Percentiles rank a stretch among this genome's conserved stretches.
These are phyloP conservation scores for Smittium culicis DNA, from an alignment of 371 early-diverging fungal species.

Conservation along the genomic window DNA sequence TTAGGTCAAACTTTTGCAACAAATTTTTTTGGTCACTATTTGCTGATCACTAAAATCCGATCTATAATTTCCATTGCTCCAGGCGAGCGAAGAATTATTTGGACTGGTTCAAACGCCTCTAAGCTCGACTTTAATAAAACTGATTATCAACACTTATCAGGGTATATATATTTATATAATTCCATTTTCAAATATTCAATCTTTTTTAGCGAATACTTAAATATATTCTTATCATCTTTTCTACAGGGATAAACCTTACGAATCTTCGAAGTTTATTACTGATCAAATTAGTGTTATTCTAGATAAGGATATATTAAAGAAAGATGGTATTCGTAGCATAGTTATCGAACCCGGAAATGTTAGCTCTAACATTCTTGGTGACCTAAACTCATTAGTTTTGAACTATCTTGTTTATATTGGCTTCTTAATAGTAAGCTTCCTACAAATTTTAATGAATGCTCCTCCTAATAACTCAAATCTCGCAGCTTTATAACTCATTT, in stretches of 20 bases:
- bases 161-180: constrained; percentile 19
- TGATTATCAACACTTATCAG: constrained; percentile 59
- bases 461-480: too few species aligned
- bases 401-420: constrained; percentile 31
- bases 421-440: constrained; percentile 25
- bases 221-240: too few species aligned
- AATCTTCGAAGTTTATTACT: constrained; percentile 60
- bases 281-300: constrained; percentile 44
- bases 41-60: constrained; percentile 51
- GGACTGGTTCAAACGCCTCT: constrained; percentile 64
- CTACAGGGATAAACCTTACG: constrained; percentile 42
- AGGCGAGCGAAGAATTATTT: constrained; percentile 53
- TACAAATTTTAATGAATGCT: too few species aligned
- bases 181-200: not conserved
- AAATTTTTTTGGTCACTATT: constrained; percentile 79
- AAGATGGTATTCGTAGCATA: constrained; percentile 31
- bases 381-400: constrained; percentile 20
- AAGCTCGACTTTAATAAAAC: constrained; percentile 34
- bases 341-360: constrained; percentile 62
- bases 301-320: constrained; percentile 19
- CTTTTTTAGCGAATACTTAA: not conserved
- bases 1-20: constrained; percentile 64
- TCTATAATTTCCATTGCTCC: constrained; percentile 30
- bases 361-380: constrained; percentile 42
- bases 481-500: too few species aligned